Conservation (phyloP, 2,329 filamentous ascomycete genomes). For the Arthrinium phaeospermum region DNA sequence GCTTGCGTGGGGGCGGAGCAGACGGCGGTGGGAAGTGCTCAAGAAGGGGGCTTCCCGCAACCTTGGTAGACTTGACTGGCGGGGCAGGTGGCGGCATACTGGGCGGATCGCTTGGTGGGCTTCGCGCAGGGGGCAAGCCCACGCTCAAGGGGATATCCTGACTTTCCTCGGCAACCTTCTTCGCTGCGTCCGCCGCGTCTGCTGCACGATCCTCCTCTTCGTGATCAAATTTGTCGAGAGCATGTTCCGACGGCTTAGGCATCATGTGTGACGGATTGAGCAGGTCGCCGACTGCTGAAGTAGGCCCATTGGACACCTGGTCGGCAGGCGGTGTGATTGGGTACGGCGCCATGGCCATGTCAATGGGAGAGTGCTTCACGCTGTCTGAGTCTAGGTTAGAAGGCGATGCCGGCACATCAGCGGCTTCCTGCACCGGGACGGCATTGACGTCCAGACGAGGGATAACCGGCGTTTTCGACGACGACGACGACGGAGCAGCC, state of each 20-base stretch:
- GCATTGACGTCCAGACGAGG: constrained; percentile 36
- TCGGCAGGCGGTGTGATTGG: constrained; percentile 69
- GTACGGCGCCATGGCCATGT: constrained; percentile 65
- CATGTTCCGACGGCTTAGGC: constrained; percentile 66
- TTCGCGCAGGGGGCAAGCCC: constrained; percentile 60
- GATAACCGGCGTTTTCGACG: constrained; percentile 24
- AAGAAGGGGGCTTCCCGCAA: constrained; percentile 54
- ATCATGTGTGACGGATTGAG: constrained; percentile 63
- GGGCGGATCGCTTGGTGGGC: constrained; percentile 58
- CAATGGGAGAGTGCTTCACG: constrained; percentile 62
- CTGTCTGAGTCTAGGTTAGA: constrained; percentile 54
- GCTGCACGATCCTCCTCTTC: constrained; percentile 57
- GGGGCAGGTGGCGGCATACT: constrained; percentile 55
- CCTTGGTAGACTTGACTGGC: constrained; percentile 47
- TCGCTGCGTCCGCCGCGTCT: constrained; percentile 50
- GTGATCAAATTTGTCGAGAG: constrained; percentile 60
- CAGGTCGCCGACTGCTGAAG: constrained; percentile 54
- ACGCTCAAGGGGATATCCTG: constrained; percentile 56
- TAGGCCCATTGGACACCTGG: constrained; percentile 43
- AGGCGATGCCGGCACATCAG: constrained; percentile 53
- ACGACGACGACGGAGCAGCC: neutral
- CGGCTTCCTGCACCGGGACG: constrained; percentile 37
- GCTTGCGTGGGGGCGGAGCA: constrained; percentile 73
- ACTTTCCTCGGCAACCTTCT: constrained; percentile 52
- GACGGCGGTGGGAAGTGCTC: constrained; percentile 59